Conservation (phyloP, 805 yeast genomes). For the Candida sonorensis region DNA sequence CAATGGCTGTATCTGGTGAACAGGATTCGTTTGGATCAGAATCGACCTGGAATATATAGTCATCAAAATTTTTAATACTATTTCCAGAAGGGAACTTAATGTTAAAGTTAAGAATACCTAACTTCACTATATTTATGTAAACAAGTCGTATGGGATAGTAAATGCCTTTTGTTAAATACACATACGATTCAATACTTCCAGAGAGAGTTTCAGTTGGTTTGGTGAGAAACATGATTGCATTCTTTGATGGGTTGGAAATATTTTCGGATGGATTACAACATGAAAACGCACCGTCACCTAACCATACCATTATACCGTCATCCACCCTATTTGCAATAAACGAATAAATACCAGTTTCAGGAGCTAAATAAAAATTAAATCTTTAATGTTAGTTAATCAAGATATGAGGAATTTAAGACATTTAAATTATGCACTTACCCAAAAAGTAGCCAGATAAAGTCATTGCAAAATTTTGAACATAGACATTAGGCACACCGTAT, state of each 20-base stretch:
- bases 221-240: slow-evolving; percentile 2
- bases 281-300: slow-evolving; percentile 7
- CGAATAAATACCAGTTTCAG: slow-evolving; percentile 3
- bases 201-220: neutral
- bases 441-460: neutral
- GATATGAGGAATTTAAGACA: too few relatives aligned
- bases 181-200: neutral
- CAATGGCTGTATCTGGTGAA: too few relatives aligned
- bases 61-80: neutral
- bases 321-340: slow-evolving; percentile 2
- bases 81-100: neutral
- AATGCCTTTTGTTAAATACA: slow-evolving; percentile 1
- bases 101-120: neutral
- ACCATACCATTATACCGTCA: slow-evolving; percentile 5
- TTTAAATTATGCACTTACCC: too few relatives aligned
- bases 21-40: neutral
- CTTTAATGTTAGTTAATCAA: too few relatives aligned
- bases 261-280: slow-evolving; percentile 5
- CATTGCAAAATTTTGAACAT: neutral
- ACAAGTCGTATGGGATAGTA: slow-evolving; percentile 4
- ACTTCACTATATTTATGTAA: slow-evolving; percentile 1
- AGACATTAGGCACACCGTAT: neutral
- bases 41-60: neutral
- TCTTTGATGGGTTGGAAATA: neutral
- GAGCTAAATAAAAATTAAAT: neutral